Evolutionary conservation across 1,139 yeast species (phyloP).

Genomic region (Pichia sp.): DNA sequence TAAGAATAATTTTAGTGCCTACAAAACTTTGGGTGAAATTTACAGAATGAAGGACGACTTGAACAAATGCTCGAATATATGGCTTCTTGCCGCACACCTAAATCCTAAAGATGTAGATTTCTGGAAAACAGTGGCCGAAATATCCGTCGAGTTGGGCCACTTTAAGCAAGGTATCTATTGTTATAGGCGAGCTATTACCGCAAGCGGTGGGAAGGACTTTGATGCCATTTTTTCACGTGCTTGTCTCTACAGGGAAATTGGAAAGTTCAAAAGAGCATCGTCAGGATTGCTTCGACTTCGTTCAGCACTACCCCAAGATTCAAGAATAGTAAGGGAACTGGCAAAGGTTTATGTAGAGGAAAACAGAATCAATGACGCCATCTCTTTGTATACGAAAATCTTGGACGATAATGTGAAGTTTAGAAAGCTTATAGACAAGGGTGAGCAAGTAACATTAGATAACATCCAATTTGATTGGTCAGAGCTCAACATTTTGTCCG

Average conservation of each 20-base stretch:
- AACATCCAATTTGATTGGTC: constrained; percentile 71
- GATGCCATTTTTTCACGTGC: constrained; percentile 59
- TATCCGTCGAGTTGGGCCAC: constrained; percentile 68
- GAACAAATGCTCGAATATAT: constrained; percentile 72
- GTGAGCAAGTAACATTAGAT: constrained; percentile 26
- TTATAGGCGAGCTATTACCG: constrained; percentile 66
- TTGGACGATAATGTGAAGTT: constrained; percentile 51
- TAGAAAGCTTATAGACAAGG: constrained; percentile 23
- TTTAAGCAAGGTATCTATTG: constrained; percentile 82
- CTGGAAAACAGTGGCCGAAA: constrained; percentile 81
- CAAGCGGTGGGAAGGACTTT: constrained; percentile 50
- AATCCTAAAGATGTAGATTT: constrained; percentile 73
- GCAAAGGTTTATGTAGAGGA: constrained; percentile 77
- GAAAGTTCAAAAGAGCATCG: constrained; percentile 66
- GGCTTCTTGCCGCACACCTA: constrained; percentile 81
- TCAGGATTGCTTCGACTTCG: constrained; percentile 68
- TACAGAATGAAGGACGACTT: constrained; percentile 63
- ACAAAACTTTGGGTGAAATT: constrained; percentile 80
- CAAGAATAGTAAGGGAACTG: constrained; percentile 61
- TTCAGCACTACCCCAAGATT: constrained; percentile 55
- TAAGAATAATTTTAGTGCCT: constrained; percentile 75
- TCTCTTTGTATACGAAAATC: constrained; percentile 65
- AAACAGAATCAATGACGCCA: constrained; percentile 75
- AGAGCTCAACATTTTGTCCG: constrained; percentile 77
- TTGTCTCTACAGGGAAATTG: constrained; percentile 57